phyloP scores from a whole-genome alignment of 805 yeast genomes.

The Saturnispora sekii region DNA sequence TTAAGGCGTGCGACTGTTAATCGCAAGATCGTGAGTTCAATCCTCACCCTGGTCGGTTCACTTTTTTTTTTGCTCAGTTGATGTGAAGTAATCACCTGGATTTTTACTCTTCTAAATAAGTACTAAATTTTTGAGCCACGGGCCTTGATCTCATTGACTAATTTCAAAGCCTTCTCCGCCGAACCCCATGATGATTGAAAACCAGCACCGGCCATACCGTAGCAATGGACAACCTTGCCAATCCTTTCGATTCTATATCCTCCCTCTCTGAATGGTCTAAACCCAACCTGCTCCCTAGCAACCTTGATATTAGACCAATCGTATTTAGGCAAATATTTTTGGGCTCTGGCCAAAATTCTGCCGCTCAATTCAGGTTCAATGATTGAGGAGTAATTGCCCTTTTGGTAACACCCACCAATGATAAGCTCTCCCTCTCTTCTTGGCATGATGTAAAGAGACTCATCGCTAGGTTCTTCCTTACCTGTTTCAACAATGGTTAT shows the following conservation, averaged over 20 bases:
- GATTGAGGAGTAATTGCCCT: conserved; percentile 15
- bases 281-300: conserved; percentile 47
- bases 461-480: conserved; percentile 27
- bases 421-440: conserved; percentile 67
- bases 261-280: conserved; percentile 55
- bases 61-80: background rate
- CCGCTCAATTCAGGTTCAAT: conserved; percentile 36
- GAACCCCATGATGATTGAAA: conserved; percentile 53
- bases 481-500: conserved; percentile 88
- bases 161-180: conserved; percentile 33
- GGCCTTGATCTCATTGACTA: conserved; percentile 2
- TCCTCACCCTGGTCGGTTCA: conserved; percentile 45
- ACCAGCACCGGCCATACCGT: conserved; percentile 35
- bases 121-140: conserved; percentile 3
- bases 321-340: conserved; percentile 31
- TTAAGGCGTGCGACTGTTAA: conserved; percentile 56
- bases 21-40: conserved; percentile 57
- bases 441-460: conserved; percentile 54
- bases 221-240: conserved; percentile 43
- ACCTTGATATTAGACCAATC: conserved; percentile 34
- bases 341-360: conserved; percentile 39
- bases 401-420: conserved; percentile 38
- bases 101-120: background rate
- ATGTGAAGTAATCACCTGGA: background rate
- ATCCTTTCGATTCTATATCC: conserved; percentile 47